Evolutionary conservation across 2,329 filamentous ascomycete genomes (phyloP).

Genomic region (Neofusicoccum ribis): DNA sequence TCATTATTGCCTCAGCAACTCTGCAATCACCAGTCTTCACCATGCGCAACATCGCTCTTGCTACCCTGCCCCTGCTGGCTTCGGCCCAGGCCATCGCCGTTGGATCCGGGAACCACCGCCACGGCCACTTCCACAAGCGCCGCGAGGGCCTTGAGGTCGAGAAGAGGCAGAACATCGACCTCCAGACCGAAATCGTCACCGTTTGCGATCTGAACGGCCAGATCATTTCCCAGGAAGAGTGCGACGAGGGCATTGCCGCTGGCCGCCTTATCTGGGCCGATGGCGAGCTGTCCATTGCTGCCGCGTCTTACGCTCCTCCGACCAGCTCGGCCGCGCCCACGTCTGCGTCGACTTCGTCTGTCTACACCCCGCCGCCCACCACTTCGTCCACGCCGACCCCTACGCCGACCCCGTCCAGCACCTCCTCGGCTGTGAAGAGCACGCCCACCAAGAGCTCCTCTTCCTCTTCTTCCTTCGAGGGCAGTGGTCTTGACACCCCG

Average conservation of each 20-base stretch:
- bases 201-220: slow-evolving; percentile 72
- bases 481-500: slow-evolving; percentile 58
- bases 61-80: slow-evolving; percentile 14
- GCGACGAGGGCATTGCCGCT: slow-evolving; percentile 68
- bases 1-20: not conserved
- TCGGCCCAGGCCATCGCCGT: slow-evolving; percentile 11
- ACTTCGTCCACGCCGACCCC: slow-evolving; percentile 22
- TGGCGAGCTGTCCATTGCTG: slow-evolving; percentile 49
- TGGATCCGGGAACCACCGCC: slow-evolving; percentile 12
- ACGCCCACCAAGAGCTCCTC: slow-evolving; percentile 20
- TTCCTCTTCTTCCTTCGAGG: slow-evolving; percentile 14
- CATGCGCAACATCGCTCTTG: slow-evolving; percentile 14
- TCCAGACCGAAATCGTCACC: slow-evolving; percentile 62
- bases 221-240: slow-evolving; percentile 62
- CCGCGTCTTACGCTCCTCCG: slow-evolving; percentile 22
- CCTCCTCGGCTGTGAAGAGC: slow-evolving; percentile 26
- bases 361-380: slow-evolving; percentile 20
- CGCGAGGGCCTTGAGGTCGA: not conserved
- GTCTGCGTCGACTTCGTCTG: slow-evolving; percentile 38
- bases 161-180: slow-evolving; percentile 42
- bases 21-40: not conserved
- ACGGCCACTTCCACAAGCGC: slow-evolving; percentile 12
- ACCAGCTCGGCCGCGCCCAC: slow-evolving; percentile 29
- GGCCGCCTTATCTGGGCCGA: slow-evolving; percentile 61
- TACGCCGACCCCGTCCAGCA: slow-evolving; percentile 28